Conservation (phyloP, 177 flowering plant genomes). For the Vitis hybrid region DNA sequence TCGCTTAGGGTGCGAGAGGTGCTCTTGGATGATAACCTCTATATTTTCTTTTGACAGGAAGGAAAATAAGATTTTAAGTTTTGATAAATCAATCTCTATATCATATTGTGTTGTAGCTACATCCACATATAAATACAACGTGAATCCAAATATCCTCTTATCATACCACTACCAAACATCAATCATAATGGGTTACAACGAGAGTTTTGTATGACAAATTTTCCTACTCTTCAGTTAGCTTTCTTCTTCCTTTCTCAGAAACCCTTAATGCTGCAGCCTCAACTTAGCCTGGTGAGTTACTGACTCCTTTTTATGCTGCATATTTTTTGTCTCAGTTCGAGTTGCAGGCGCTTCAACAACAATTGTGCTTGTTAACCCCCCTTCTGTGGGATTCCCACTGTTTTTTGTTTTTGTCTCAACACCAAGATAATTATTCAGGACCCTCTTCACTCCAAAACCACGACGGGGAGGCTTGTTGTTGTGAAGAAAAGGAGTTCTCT, state of each 20-base stretch:
- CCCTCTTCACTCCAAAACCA: constrained; percentile 76
- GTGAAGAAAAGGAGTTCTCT: constrained; percentile 52
- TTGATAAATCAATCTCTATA: too few species aligned
- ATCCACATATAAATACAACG: neutral
- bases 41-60: neutral
- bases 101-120: neutral
- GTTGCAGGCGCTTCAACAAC: too few species aligned
- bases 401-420: constrained; percentile 50
- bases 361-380: constrained; percentile 8
- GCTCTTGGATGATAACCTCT: neutral
- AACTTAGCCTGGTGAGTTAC: too few species aligned
- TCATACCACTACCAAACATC: neutral
- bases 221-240: too few species aligned
- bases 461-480: constrained; percentile 42
- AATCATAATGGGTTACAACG: neutral
- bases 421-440: constrained; percentile 68
- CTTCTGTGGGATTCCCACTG: constrained; percentile 20
- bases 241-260: too few species aligned
- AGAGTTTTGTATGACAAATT: neutral
- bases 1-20: constrained; percentile 99
- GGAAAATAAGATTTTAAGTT: too few species aligned
- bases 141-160: neutral
- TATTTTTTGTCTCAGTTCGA: too few species aligned
- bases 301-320: too few species aligned
- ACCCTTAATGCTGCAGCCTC: too few species aligned